A percentile compares a stretch with the other conserved stretches of the same genome.
Evolutionary conservation across 352 stramenopile genomes (phyloP).

Genomic region (Thalassiosira mediterranea): DNA sequence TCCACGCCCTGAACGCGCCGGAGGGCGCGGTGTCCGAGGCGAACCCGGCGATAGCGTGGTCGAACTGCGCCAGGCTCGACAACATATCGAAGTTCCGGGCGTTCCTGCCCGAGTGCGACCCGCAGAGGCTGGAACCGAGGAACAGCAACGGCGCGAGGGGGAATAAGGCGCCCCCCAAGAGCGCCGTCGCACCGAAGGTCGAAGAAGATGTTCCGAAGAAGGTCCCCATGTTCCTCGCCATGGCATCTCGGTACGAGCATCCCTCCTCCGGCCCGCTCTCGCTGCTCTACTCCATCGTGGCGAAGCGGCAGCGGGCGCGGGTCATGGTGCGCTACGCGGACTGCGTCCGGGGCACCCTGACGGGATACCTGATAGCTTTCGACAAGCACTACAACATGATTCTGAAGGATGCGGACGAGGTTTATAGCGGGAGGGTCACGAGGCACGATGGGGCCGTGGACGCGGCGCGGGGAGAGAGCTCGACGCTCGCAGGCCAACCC

Average conservation of each 20-base stretch:
- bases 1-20: constrained; percentile 44
- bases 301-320: constrained; percentile 82
- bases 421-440: constrained; percentile 62
- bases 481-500: too few species aligned
- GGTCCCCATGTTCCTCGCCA: constrained; percentile 42
- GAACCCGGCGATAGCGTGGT: constrained; percentile 40
- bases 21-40: constrained; percentile 27
- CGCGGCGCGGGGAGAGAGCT: constrained; percentile 13
- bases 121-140: constrained; percentile 67
- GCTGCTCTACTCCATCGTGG: constrained; percentile 87
- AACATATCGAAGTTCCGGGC: constrained; percentile 89
- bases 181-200: neutral
- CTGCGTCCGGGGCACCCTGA: constrained; percentile 89
- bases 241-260: constrained; percentile 80
- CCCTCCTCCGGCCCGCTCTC: constrained; percentile 86
- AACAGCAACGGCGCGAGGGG: constrained; percentile 67
- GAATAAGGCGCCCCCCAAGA: constrained; percentile 28
- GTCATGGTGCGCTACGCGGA: constrained; percentile 91
- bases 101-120: constrained; percentile 83
- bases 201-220: constrained; percentile 32
- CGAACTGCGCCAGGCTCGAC: constrained; percentile 76
- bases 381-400: constrained; percentile 96
- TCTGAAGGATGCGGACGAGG: constrained; percentile 89
- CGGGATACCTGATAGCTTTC: constrained; percentile 91
- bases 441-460: constrained; percentile 19